Evolutionary conservation across 441 rosid species (phyloP), one percentile per base, ranked within the genome.

Genomic region (Pelargonium exstipulatum): DNA sequence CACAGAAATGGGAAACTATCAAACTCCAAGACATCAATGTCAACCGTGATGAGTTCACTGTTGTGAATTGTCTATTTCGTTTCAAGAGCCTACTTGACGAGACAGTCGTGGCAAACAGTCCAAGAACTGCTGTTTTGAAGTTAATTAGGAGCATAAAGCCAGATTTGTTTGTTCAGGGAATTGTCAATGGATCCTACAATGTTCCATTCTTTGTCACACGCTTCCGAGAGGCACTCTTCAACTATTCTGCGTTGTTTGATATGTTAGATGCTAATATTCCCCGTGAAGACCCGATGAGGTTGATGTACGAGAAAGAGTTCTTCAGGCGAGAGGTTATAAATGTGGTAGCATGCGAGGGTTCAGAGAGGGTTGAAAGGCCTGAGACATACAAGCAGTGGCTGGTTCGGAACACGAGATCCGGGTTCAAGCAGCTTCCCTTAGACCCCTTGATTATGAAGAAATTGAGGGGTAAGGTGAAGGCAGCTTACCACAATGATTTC

Each of bases 341-440:
- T 63, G 85, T 84, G 9, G 76, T 88, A 24, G 87, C 87, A 9
- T 82, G 90, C 17, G 92, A 86, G 71, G 87, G 85, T 5, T 53
- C 77, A 0, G 92, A 82, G 76, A 82, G 89, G 70, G 77, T 84
- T 0, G 88, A 84, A 82, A 90, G 98, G 62, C 96, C 98, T 0
- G 97, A 92, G 86, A 80, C 87, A 24, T 89, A 90, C 76, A 92
- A 84, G 85, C 94, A 88, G 62, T 90, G 98, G 98, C 95, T 85
- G 74, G 81, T 83, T 20, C 83, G 96, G 53, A 78, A 57, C 55
- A 57, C 16, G 67, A 81, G 92, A 76, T 96, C 95, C 0, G 97
- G 99, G 51, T 83, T 91, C 74, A 85, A 53, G 75, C 90, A 80
- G 74, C 76, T 84, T n/a, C 83, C 89, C 0, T 16, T 91, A 64